Evolutionary conservation across 179 eudicot species (phyloP).

Genomic region (Drosera spatulata): DNA sequence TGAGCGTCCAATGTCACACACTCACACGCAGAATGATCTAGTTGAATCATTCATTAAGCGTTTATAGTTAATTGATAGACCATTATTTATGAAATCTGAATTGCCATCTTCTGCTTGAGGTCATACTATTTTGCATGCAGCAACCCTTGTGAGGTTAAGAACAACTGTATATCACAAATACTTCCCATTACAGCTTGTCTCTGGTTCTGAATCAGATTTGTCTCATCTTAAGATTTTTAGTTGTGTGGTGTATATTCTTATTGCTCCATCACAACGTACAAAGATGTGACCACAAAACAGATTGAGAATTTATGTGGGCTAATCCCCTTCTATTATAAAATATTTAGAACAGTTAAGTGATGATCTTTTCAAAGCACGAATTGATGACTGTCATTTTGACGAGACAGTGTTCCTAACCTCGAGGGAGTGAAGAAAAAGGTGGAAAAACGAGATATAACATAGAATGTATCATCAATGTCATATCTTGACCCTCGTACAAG

Average conservation of each 20-base stretch:
- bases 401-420: neutral
- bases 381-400: conserved; percentile 2
- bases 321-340: neutral
- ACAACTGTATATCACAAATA: neutral
- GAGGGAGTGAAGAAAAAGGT: neutral
- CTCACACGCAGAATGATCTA: neutral
- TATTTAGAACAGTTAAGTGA: neutral
- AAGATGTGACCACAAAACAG: neutral
- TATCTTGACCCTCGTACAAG: too few species aligned
- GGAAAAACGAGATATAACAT: too few species aligned
- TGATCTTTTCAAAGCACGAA: conserved; percentile 2
- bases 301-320: neutral
- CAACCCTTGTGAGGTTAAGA: conserved; percentile 1
- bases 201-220: conserved; percentile 5
- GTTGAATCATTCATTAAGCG: conserved; percentile 6
- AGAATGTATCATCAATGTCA: too few species aligned
- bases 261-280: neutral
- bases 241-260: neutral
- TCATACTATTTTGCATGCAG: conserved; percentile 8
- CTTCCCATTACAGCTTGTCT: conserved; percentile 4
- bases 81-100: conserved; percentile 7
- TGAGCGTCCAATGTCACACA: neutral
- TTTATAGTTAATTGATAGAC: conserved; percentile 1
- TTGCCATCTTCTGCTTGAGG: neutral
- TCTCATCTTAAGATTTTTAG: conserved; percentile 1